Evolutionary conservation across 257 asterid species (phyloP).

Genomic region (Solanum medicagineum): DNA sequence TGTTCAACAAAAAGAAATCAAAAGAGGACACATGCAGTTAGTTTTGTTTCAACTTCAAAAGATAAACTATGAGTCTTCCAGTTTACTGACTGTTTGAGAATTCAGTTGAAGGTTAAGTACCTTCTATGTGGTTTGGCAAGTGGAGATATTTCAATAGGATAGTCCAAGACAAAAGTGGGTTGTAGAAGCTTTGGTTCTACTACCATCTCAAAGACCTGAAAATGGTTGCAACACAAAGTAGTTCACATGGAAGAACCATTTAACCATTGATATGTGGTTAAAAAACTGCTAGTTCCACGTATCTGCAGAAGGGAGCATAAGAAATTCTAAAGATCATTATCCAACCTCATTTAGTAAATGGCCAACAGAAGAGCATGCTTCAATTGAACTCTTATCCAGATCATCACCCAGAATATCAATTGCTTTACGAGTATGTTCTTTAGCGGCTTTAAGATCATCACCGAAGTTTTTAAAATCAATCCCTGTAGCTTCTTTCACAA

Average conservation of each 20-base stretch:
- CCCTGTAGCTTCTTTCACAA: conserved; percentile 80
- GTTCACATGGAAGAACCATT: neutral
- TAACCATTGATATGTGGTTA: neutral
- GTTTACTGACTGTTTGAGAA: neutral
- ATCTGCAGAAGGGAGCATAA: neutral
- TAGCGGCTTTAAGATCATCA: conserved; percentile 54
- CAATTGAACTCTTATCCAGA: conserved; percentile 33
- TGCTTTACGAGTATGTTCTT: conserved; percentile 34
- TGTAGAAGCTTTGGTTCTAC: conserved; percentile 82
- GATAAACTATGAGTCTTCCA: neutral
- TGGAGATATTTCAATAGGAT: conserved; percentile 93
- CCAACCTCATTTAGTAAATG: conserved; percentile 77
- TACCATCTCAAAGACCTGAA: conserved; percentile 72
- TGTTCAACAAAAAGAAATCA: neutral
- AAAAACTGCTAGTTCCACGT: neutral
- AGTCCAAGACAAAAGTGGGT: conserved; percentile 96
- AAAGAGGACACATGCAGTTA: neutral
- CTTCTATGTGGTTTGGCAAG: conserved; percentile 97
- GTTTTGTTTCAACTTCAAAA: neutral
- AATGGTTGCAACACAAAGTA: neutral
- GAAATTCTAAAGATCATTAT: neutral
- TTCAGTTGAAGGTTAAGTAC: conserved; percentile 13
- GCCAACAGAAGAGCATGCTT: conserved; percentile 74
- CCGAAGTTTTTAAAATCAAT: conserved; percentile 57
- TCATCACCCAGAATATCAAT: conserved; percentile 26